Evolutionary conservation across 345 rosid species (phyloP).

Genomic region (Schrenkiella parvula): DNA sequence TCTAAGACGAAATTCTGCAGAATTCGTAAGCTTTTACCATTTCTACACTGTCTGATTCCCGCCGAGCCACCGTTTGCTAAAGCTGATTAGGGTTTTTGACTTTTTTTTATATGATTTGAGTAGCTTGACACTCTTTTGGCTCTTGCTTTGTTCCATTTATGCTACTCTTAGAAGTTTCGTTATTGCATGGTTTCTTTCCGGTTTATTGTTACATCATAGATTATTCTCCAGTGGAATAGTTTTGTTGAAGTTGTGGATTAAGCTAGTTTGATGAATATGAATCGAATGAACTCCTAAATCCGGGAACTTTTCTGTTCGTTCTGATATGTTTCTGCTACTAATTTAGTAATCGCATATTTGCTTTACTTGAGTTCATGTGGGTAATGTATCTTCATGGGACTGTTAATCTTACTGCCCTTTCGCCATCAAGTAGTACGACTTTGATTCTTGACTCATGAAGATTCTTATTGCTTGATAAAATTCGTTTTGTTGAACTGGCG

Average conservation of each 20-base stretch:
- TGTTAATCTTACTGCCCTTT: background rate
- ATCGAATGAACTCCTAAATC: background rate
- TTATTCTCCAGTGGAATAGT: background rate
- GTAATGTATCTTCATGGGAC: background rate
- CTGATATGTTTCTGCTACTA: background rate
- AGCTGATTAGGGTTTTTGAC: constrained; percentile 30
- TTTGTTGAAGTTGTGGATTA: background rate
- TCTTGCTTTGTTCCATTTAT: background rate
- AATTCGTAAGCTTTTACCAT: background rate
- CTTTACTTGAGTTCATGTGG: background rate
- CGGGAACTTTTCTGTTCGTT: background rate
- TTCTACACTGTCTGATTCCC: background rate
- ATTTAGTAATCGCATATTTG: background rate
- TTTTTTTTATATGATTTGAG: background rate
- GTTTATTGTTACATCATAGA: background rate
- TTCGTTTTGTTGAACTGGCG: background rate
- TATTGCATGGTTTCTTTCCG: background rate
- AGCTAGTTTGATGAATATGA: background rate
- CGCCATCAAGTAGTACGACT: background rate
- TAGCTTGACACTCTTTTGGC: background rate
- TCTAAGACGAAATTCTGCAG: background rate
- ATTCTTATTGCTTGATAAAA: background rate
- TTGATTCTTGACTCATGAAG: background rate
- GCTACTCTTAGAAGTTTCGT: background rate
- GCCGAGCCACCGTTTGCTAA: background rate